phyloP scores from a whole-genome alignment of 306 rosid genomes.

The Gastrolobium villosum region DNA sequence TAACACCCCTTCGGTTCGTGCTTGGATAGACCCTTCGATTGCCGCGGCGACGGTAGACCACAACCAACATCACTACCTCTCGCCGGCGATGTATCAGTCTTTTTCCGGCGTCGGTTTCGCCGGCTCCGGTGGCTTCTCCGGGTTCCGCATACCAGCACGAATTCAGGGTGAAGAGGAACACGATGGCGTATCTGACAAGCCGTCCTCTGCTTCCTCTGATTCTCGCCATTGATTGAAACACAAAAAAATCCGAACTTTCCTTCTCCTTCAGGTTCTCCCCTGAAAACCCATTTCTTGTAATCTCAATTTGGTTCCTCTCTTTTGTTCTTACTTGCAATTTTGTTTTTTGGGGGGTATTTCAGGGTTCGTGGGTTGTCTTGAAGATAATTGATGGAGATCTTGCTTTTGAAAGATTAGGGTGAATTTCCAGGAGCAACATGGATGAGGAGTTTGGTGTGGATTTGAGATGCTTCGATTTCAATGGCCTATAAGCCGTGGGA shows the following conservation, averaged over 20 bases:
- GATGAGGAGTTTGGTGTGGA: constrained; percentile 42
- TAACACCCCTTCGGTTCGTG: constrained; percentile 89
- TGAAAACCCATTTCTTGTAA: constrained; percentile 37
- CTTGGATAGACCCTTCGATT: constrained; percentile 76
- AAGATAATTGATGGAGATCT: constrained; percentile 47
- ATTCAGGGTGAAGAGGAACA: constrained; percentile 98
- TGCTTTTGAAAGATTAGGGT: background rate
- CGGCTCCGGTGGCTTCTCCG: constrained; percentile 75
- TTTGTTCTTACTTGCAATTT: background rate
- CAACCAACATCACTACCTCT: constrained; percentile 52
- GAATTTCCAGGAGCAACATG: constrained; percentile 31
- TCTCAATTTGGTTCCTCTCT: constrained; percentile 4
- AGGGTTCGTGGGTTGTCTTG: constrained; percentile 18
- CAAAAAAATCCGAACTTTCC: constrained; percentile 44
- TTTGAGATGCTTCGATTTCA: constrained; percentile 52
- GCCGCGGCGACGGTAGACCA: constrained; percentile 28
- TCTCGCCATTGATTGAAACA: constrained; percentile 84
- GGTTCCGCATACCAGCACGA: constrained; percentile 88
- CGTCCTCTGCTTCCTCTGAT: constrained; percentile 99
- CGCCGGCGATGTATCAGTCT: constrained; percentile 61
- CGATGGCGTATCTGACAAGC: constrained; percentile 86
- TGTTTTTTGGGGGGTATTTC: background rate
- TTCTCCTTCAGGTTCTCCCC: constrained; percentile 60
- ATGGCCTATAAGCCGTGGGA: constrained; percentile 67
- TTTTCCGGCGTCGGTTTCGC: constrained; percentile 51